Percentiles rank a stretch among this genome's conserved stretches.
phyloP scores from a whole-genome alignment of 2,329 filamentous ascomycete genomes.

The Pseudogymnoascus sp. region DNA sequence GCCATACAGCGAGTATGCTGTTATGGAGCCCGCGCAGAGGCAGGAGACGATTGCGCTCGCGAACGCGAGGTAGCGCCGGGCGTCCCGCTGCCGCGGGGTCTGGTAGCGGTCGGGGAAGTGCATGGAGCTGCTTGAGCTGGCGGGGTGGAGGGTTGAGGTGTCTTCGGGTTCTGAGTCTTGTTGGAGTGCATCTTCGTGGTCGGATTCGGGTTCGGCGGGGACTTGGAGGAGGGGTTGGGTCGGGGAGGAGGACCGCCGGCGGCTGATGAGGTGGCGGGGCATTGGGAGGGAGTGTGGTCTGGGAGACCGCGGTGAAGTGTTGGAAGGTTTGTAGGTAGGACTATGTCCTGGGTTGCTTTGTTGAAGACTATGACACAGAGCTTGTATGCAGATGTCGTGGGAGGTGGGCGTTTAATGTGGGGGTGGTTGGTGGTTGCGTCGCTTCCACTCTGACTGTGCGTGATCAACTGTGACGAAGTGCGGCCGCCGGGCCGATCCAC shows the following conservation, averaged over 20 bases:
- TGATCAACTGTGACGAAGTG: background rate
- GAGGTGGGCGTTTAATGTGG: background rate
- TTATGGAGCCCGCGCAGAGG: constrained; percentile 83
- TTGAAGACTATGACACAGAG: background rate
- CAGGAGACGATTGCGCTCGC: constrained; percentile 46
- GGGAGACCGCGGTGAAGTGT: background rate
- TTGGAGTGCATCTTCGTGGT: too few species aligned
- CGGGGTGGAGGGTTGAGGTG: background rate
- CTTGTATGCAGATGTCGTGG: background rate
- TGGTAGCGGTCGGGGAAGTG: constrained; percentile 6
- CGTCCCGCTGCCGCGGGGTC: constrained; percentile 15
- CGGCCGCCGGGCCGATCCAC: background rate
- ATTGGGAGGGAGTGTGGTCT: background rate
- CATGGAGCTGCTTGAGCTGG: background rate
- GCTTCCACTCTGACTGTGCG: background rate
- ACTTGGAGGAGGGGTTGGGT: background rate
- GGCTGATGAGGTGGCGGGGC: background rate
- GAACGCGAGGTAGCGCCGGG: constrained; percentile 39
- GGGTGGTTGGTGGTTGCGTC: background rate
- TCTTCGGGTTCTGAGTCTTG: background rate
- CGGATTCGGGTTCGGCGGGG: background rate
- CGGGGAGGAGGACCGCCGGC: background rate
- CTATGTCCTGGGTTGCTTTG: background rate
- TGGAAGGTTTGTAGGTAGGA: background rate
- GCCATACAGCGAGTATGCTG: constrained; percentile 88